These are phyloP conservation scores for Fraxinus excelsior DNA, from an alignment of 257 asterid species.

Conservation along the genomic window DNA sequence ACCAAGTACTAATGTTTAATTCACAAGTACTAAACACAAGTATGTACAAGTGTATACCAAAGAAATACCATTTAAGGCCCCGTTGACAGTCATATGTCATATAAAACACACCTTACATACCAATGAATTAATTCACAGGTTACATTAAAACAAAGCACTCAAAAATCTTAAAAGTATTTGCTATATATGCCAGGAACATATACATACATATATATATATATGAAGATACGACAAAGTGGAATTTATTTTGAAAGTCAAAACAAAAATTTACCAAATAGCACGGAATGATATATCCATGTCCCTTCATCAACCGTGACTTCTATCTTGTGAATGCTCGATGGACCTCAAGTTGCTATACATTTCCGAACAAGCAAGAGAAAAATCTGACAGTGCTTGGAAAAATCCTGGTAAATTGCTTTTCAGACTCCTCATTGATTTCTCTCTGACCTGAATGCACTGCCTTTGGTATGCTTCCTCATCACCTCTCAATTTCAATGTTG, in stretches of 20 bases:
- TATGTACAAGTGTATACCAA: background rate
- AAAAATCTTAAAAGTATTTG: conserved; percentile 19
- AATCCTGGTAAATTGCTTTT: conserved; percentile 80
- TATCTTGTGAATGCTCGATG: conserved; percentile 39
- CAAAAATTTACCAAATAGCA: conserved; percentile 7
- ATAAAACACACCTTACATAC: background rate
- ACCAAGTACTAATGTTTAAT: background rate
- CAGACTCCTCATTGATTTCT: conserved; percentile 69
- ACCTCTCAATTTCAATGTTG: conserved; percentile 62
- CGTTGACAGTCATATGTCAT: background rate
- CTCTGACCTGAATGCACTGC: conserved; percentile 79
- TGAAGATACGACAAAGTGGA: conserved; percentile 30
- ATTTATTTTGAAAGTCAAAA: conserved; percentile 27
- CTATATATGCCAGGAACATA: conserved; percentile 19
- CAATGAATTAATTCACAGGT: background rate
- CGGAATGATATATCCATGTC: background rate
- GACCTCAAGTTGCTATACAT: conserved; percentile 71
- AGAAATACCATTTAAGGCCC: background rate
- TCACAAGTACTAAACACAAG: too few relatives aligned
- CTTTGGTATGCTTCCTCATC: conserved; percentile 64
- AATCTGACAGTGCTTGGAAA: conserved; percentile 61
- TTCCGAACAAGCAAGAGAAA: conserved; percentile 80
- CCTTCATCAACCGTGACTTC: conserved; percentile 34
- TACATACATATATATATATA: conserved; percentile 25
- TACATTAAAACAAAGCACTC: conserved; percentile 14